Base-by-base conservation (phyloP, 83 land plant genomes). In the Thuja plicata region DNA sequence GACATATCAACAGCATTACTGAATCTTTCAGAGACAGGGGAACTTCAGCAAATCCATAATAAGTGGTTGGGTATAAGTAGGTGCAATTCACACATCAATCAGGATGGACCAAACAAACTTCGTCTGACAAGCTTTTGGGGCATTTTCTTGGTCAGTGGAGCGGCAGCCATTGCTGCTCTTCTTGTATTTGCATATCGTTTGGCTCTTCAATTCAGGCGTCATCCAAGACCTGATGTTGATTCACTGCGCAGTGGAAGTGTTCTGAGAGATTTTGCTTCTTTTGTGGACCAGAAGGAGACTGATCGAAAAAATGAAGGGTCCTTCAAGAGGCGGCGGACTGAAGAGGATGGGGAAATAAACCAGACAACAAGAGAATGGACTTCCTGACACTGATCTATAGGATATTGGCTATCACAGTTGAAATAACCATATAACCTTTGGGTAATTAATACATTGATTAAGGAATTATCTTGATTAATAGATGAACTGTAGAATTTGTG, bases 211-310 rank as follows among this genome's bases (percentile, higher is more conserved):
- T 94, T 89, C 91, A 27, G 27, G 55, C 35, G 88, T n/a, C 88
- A 89, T 66, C 89, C 32, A n/a, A 21, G 81, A 34, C 2, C 34
- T 6, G 8, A 78, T 32, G 32, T 32, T 71, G 85, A 35, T 37
- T 76, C 85, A 5, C 78, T 41, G 15, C 90, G 57, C 70, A 86
- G 84, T 91, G 48, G 85, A 41, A 90, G 92, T 16, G 87, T 87
- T 40, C 40, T 93, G 13, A 80, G 85, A 66, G 52, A 88, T 12
- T 94, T 94, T 38, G 87, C 93, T 35, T 91, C 90, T 21, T 91
- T 94, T 87, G 90, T 88, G 17, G 93, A 92, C 87, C 89, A 92
- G 55, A 93, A 89, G 88, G 89, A 94, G 55, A 92, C 87, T 54
- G 66, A 85, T 85, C 35, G 52, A 52, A 85, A 37, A 34, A 85